These are phyloP conservation scores for Stellera chamaejasme DNA, from an alignment of 345 rosid genomes.

Conservation along the genomic window DNA sequence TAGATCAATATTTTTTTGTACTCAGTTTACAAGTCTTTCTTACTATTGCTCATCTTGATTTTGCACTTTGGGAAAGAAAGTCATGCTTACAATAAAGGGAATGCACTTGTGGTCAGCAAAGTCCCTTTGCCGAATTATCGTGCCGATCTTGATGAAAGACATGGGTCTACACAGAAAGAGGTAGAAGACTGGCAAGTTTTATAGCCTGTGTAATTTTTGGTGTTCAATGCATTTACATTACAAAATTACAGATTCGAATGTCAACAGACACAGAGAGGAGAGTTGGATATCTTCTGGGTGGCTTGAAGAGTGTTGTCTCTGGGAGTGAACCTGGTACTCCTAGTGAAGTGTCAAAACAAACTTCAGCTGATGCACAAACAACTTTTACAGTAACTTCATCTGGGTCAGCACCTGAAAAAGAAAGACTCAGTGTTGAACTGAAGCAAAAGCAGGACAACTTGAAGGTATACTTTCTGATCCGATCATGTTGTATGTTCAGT, in stretches of 20 bases:
- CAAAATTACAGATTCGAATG: slow-evolving; percentile 63
- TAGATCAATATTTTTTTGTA: neutral
- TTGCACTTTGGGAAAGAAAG: slow-evolving; percentile 58
- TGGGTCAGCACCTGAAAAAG: slow-evolving; percentile 35
- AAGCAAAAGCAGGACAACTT: slow-evolving; percentile 69
- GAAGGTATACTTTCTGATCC: slow-evolving; percentile 32
- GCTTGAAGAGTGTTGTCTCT: slow-evolving; percentile 33
- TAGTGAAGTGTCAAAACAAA: slow-evolving; percentile 26
- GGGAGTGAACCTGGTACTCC: slow-evolving; percentile 28
- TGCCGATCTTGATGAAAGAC: slow-evolving; percentile 88
- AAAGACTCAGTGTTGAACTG: slow-evolving; percentile 53
- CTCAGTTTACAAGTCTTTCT: neutral
- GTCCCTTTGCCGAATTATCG: slow-evolving; percentile 86
- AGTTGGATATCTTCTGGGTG: slow-evolving; percentile 68
- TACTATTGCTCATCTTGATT: slow-evolving; percentile 4
- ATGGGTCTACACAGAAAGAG: slow-evolving; percentile 90
- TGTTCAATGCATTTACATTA: neutral
- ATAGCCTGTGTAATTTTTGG: slow-evolving; percentile 2
- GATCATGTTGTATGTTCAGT: neutral
- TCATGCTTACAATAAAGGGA: slow-evolving; percentile 90
- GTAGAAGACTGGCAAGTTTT: slow-evolving; percentile 21
- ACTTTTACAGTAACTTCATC: slow-evolving; percentile 24
- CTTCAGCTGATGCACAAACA: slow-evolving; percentile 23
- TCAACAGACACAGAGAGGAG: slow-evolving; percentile 77
- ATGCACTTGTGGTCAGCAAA: slow-evolving; percentile 85